A percentile compares a stretch with the other conserved stretches of the same genome.
These are phyloP conservation scores for Physaria fendleri DNA, from an alignment of 345 rosid genomes.

Conservation along the genomic window DNA sequence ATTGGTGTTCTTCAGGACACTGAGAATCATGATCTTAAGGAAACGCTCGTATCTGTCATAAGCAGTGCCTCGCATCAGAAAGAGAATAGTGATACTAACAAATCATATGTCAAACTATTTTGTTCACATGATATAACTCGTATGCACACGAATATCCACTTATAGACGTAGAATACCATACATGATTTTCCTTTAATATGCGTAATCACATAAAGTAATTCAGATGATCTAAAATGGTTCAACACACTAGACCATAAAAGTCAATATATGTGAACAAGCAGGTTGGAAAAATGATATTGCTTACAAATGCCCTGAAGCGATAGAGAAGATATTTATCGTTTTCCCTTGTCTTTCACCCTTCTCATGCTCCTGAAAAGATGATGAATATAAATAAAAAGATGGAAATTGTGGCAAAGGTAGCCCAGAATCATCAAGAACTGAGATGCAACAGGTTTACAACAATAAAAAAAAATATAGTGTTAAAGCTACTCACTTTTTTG, in stretches of 20 bases:
- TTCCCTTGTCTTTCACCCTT: conserved; percentile 75
- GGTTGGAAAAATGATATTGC: conserved; percentile 23
- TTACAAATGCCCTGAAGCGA: conserved; percentile 99
- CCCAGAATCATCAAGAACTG: neutral
- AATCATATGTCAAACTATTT: neutral
- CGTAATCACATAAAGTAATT: neutral
- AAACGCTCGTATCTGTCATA: conserved; percentile 89
- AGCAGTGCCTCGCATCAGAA: conserved; percentile 9
- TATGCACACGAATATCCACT: neutral
- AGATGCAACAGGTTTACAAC: neutral
- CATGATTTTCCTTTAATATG: neutral
- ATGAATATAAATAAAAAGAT: conserved; percentile 13
- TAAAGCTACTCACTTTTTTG: conserved; percentile 36
- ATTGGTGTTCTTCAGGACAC: conserved; percentile 80
- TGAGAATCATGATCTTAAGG: conserved; percentile 92
- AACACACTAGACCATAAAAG: conserved; percentile 2
- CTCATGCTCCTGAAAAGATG: conserved; percentile 43
- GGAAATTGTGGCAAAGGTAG: conserved; percentile 3
- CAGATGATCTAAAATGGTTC: conserved; percentile 6
- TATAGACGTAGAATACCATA: neutral
- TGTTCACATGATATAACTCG: conserved; percentile 4
- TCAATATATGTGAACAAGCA: conserved; percentile 7
- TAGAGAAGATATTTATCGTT: conserved; percentile 79
- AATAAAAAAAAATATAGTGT: neutral
- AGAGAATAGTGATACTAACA: neutral